These are phyloP conservation scores for Meira miltonrushii DNA, from an alignment of 1,284 basidiomycete genomes.

Conservation along the genomic window DNA sequence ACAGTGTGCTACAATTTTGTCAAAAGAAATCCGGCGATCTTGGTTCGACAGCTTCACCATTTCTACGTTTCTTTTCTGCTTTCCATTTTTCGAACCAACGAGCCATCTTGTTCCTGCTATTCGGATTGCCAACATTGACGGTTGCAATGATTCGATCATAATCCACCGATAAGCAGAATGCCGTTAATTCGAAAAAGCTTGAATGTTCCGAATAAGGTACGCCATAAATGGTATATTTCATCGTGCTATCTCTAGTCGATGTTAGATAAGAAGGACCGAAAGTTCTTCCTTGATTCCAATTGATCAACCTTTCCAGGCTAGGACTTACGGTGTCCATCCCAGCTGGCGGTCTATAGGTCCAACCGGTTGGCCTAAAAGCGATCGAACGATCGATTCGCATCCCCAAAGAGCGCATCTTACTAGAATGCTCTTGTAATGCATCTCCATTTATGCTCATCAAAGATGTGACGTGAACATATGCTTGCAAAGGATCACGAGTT, in stretches of 20 bases:
- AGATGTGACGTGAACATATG: conserved; percentile 79
- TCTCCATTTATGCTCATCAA: conserved; percentile 74
- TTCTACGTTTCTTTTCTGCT: conserved; percentile 24
- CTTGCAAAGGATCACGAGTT: conserved; percentile 68
- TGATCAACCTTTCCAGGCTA: conserved; percentile 54
- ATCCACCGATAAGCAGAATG: conserved; percentile 74
- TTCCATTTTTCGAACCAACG: conserved; percentile 47
- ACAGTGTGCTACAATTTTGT: not conserved
- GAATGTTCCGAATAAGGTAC: conserved; percentile 96
- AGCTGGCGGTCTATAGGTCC: conserved; percentile 72
- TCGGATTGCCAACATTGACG: conserved; percentile 81
- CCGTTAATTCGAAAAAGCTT: conserved; percentile 61
- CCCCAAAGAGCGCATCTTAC: conserved; percentile 64
- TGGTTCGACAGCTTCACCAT: not conserved
- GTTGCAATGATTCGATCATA: conserved; percentile 88
- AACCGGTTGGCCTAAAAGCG: conserved; percentile 86
- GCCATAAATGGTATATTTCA: conserved; percentile 66
- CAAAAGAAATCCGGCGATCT: conserved; percentile 6
- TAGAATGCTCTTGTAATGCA: conserved; percentile 65
- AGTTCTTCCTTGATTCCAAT: conserved; percentile 62
- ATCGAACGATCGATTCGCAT: conserved; percentile 70
- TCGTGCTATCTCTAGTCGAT: conserved; percentile 63
- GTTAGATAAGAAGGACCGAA: conserved; percentile 68
- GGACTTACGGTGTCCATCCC: conserved; percentile 58
- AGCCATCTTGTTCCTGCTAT: conserved; percentile 53